A percentile compares a stretch with the other conserved stretches of the same genome.
These are phyloP conservation scores for Pseudotsuga menziesii DNA, from an alignment of 75 land plant genomes.

Conservation along the genomic window DNA sequence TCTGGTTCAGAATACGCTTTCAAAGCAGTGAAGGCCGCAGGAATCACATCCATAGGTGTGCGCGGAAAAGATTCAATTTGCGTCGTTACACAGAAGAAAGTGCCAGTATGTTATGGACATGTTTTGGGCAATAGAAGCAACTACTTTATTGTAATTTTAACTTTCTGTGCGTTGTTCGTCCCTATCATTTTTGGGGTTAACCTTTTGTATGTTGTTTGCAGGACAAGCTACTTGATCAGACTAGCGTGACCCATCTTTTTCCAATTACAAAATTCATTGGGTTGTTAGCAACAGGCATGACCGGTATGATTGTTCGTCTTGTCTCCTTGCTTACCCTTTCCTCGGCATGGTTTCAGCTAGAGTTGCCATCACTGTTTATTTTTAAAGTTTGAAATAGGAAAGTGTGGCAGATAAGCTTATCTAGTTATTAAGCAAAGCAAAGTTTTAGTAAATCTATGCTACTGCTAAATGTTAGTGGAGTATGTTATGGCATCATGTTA, in stretches of 20 bases:
- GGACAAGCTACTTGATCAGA: constrained; percentile 97
- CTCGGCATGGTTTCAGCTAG: no score
- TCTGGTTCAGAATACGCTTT: constrained; percentile 81
- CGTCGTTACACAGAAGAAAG: constrained; percentile 97
- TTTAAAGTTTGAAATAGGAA: background rate
- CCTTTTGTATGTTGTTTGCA: constrained; percentile 18
- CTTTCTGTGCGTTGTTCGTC: background rate
- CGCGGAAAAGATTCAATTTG: constrained; percentile 89
- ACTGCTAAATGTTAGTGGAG: background rate
- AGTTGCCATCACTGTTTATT: no score
- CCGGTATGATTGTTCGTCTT: constrained; percentile 41
- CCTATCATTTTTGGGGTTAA: background rate
- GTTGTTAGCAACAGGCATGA: constrained; percentile 92
- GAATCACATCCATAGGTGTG: constrained; percentile 95
- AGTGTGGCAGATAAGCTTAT: background rate
- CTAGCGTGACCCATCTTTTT: constrained; percentile 89
- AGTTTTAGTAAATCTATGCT: background rate
- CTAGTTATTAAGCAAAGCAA: background rate
- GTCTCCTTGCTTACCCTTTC: background rate
- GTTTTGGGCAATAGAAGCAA: background rate
- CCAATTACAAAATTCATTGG: constrained; percentile 84
- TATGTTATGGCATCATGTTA: background rate
- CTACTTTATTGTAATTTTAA: background rate
- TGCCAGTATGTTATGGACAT: constrained; percentile 63
- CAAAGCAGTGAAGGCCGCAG: constrained; percentile 90